Base-by-base conservation (phyloP, 2,329 filamentous ascomycete genomes). In the Eutypa lata region DNA sequence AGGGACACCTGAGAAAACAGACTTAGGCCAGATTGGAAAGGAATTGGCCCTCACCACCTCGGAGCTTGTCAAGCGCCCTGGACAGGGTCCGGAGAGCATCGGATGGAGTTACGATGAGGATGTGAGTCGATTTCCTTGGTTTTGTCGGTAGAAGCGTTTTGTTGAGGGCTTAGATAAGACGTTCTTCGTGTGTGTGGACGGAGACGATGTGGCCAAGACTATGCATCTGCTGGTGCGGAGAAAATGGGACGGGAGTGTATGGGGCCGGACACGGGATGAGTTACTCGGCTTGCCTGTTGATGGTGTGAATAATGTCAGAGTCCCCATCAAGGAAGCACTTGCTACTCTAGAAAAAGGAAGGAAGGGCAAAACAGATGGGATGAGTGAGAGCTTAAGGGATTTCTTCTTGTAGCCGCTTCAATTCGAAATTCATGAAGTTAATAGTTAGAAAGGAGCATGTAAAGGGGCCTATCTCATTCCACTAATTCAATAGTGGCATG, bases 121-220 rank as follows among this genome's bases (percentile, higher is more conserved):
- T 13, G 53, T 56, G 48, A 50, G 38, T 47, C 40, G 51, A 26
- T 58, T 58, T 24, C 56, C 56, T 48, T 56, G 52, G 56, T 52
- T 58, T 13, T 58, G 54, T 19, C 35, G 49, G 14, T 47, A 53
- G 51, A 50, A 49, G 35, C 51, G 53, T 2, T 58, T 58, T 22
- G 22, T 53, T 21, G 53, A 58, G 51, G 53, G 51, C 7, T 47
- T 56, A 24, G 53, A 58, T 24, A 58, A 16, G 18, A 48, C 18
- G 14, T 53, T 50, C 48, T 55, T 53, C 19, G 49, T 53, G 4
- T 53, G 53, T 31, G 51, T 55, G 19, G 53, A 55, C 26, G 31
- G 48, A 6, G 50, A 55, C 31, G 38, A 54, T 44, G 52, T 48
- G 7, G 48, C 43, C 13, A 22, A 54, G 48, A 54, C 43, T 10